A percentile compares a stretch with the other conserved stretches of the same genome.
Evolutionary conservation across 495 filamentous ascomycete genomes (phyloP).

Genomic region (Neurospora sp.): DNA sequence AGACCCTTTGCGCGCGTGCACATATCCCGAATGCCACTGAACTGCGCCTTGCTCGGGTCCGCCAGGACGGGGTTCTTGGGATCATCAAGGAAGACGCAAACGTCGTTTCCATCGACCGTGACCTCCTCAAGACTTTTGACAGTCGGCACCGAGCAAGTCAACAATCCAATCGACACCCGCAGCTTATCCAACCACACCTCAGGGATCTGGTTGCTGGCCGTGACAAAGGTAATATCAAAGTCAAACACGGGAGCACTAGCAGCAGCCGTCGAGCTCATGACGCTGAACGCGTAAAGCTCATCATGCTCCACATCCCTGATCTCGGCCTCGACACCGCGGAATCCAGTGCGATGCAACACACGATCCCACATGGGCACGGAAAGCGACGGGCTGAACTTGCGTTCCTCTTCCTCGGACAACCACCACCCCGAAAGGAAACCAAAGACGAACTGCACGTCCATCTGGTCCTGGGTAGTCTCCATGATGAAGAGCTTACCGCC

Average conservation of each 20-base stretch:
- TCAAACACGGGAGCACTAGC: constrained; percentile 8
- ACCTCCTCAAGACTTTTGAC: constrained; percentile 11
- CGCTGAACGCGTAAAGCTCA: constrained; percentile 20
- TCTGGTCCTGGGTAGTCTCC: constrained; percentile 26
- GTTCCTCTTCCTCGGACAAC: constrained; percentile 28
- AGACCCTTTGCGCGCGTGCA: constrained; percentile 21
- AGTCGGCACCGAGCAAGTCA: constrained; percentile 17
- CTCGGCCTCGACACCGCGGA: constrained; percentile 20
- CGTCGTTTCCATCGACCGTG: constrained; percentile 6
- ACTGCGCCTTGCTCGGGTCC: constrained; percentile 9
- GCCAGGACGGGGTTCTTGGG: constrained; percentile 20
- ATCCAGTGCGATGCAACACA: constrained; percentile 16
- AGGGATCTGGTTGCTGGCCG: neutral
- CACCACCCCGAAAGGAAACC: constrained; percentile 25
- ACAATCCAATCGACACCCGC: constrained; percentile 11
- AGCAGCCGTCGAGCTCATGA: constrained; percentile 16
- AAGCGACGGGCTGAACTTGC: constrained; percentile 20
- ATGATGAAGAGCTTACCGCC: constrained; percentile 28
- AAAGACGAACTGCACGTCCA: constrained; percentile 20
- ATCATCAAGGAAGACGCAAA: constrained; percentile 28
- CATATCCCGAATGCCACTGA: constrained; percentile 20
- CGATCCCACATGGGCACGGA: constrained; percentile 24
- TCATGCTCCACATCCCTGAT: constrained; percentile 22
- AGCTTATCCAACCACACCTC: constrained; percentile 16
- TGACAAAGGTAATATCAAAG: constrained; percentile 18